Conservation (phyloP, 257 asterid species). For the Verbena officinalis region DNA sequence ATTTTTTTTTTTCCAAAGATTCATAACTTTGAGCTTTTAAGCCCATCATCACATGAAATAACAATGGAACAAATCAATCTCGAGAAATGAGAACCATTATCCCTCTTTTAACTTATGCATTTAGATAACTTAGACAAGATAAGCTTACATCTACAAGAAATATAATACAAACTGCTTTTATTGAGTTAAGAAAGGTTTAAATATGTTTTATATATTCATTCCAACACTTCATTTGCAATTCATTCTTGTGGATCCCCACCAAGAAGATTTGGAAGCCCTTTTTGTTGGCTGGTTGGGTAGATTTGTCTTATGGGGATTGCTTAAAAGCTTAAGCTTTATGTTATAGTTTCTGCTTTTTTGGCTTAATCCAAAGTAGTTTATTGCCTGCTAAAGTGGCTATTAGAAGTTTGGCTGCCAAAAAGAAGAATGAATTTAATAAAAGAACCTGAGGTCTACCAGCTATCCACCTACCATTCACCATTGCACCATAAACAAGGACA, state of each 20-base stretch:
- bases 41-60: not conserved
- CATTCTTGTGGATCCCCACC: constrained; percentile 25
- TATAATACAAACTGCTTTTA: constrained; percentile 4
- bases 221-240: constrained; percentile 20
- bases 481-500: too few species aligned
- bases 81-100: too few species aligned
- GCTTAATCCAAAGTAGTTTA: constrained; percentile 2
- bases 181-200: constrained; percentile 27
- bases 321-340: not conserved
- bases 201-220: constrained; percentile 25
- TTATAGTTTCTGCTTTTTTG: not conserved
- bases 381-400: constrained; percentile 11
- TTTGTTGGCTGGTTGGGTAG: constrained; percentile 22
- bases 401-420: constrained; percentile 31
- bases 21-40: not conserved
- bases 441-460: not conserved
- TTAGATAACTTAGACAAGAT: constrained; percentile 5
- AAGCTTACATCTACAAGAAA: constrained; percentile 27
- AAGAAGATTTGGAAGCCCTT: not conserved
- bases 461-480: constrained; percentile 21
- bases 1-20: not conserved
- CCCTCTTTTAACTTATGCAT: too few species aligned
- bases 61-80: not conserved
- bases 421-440: not conserved
- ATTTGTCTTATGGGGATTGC: not conserved